phyloP scores from a whole-genome alignment of 352 stramenopile species.

The Globisporangium parvum region DNA sequence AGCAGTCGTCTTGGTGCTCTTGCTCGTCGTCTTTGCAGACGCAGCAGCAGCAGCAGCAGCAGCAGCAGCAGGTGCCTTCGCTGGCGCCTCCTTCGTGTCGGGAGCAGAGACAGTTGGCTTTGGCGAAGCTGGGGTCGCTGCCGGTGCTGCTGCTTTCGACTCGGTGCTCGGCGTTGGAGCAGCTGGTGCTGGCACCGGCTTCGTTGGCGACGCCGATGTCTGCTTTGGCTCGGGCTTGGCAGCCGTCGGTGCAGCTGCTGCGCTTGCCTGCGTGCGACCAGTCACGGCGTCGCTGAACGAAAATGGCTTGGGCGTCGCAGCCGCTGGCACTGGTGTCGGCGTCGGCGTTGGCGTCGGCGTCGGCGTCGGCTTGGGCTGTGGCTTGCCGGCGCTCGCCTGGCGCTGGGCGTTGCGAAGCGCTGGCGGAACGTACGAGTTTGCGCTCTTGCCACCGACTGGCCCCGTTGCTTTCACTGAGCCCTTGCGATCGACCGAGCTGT shows the following conservation, averaged over 20 bases:
- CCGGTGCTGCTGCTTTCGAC: not conserved
- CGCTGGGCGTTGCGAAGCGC: conserved; percentile 46
- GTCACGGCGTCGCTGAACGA: conserved; percentile 71
- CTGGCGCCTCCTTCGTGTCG: conserved; percentile 4
- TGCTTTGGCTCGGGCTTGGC: conserved; percentile 12
- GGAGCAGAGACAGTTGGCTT: not conserved
- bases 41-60: conserved; percentile 7
- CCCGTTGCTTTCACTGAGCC: not conserved
- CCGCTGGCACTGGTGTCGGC: conserved; percentile 9
- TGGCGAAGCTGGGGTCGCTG: not conserved
- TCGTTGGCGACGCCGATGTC: not conserved
- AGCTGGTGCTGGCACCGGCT: not conserved
- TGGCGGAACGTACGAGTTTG: conserved; percentile 62
- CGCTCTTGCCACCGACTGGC: conserved; percentile 10
- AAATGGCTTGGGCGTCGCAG: conserved; percentile 32
- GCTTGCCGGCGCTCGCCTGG: conserved; percentile 31
- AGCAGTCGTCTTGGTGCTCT: not conserved
- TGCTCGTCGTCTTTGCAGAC: not conserved
- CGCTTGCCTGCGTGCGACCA: conserved; percentile 22
- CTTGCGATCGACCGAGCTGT: conserved; percentile 90
- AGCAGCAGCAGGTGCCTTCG: conserved; percentile 8
- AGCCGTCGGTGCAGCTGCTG: too few relatives aligned
- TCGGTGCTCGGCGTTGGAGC: not conserved
- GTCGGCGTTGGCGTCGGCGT: not conserved
- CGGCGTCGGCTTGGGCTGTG: conserved; percentile 9